Conservation (phyloP, 805 yeast species). For the Candida anglica region DNA sequence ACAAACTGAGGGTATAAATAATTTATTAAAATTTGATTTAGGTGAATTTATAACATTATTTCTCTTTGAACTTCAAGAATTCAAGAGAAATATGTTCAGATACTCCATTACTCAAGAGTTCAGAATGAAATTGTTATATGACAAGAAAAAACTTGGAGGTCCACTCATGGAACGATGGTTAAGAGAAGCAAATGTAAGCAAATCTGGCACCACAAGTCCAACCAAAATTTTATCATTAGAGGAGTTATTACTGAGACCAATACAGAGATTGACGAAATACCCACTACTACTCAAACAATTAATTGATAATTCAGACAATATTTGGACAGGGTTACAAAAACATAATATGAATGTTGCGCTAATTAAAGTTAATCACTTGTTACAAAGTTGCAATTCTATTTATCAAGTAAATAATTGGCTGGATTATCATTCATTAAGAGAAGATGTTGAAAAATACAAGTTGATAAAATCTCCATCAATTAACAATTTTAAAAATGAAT, state of each 20-base stretch:
- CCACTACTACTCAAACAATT: constrained; percentile 14
- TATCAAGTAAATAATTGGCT: constrained; percentile 10
- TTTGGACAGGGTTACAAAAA: constrained; percentile 5
- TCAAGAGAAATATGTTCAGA: constrained; percentile 2
- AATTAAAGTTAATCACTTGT: constrained; percentile 15
- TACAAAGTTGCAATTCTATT: constrained; percentile 9
- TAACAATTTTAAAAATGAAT: background rate
- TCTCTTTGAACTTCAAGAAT: constrained; percentile 4
- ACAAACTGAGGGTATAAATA: too few relatives aligned
- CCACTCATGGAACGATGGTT: constrained; percentile 27
- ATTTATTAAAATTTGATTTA: background rate
- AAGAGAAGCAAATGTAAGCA: too few relatives aligned
- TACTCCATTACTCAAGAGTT: constrained; percentile 6
- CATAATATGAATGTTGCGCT: constrained; percentile 14
- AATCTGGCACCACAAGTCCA: too few relatives aligned
- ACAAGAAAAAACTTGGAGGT: constrained; percentile 15
- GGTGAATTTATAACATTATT: background rate
- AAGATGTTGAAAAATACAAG: background rate
- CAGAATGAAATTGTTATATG: constrained; percentile 10
- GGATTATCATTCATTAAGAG: constrained; percentile 4
- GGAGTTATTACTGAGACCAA: constrained; percentile 38
- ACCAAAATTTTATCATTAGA: constrained; percentile 34
- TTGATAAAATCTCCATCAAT: too few relatives aligned
- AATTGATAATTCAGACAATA: constrained; percentile 8
- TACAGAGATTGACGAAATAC: constrained; percentile 41